Evolutionary conservation across 2,329 filamentous ascomycete genomes (phyloP).

Genomic region (Cordyceps fumosorosea): DNA sequence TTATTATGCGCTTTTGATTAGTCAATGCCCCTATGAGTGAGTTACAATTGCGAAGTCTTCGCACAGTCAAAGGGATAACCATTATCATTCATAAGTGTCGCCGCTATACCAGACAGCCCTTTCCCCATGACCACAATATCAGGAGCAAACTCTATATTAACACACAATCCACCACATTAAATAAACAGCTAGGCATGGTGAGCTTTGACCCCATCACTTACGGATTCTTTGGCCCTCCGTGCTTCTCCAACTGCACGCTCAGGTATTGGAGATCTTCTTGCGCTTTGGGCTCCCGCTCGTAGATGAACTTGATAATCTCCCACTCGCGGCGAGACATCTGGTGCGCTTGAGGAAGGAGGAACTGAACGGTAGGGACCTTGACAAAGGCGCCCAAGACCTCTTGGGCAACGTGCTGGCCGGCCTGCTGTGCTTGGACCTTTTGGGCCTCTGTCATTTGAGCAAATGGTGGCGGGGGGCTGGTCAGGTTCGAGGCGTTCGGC

Average conservation of each 20-base stretch:
- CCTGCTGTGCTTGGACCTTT: constrained; percentile 37
- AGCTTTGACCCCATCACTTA: neutral
- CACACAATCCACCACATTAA: neutral
- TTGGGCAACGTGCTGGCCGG: constrained; percentile 51
- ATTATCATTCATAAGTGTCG: no score
- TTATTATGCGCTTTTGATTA: no score
- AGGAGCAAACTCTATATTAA: neutral
- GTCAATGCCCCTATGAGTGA: no score
- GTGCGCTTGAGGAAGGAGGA: constrained; percentile 62
- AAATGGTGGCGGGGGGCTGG: constrained; percentile 16
- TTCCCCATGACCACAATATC: neutral
- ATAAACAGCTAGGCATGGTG: neutral
- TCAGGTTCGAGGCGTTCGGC: constrained; percentile 11
- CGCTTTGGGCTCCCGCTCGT: constrained; percentile 59
- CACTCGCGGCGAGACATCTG: constrained; percentile 67
- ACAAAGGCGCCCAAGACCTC: constrained; percentile 60
- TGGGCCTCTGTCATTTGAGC: constrained; percentile 25
- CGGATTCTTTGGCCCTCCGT: constrained; percentile 23
- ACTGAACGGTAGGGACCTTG: constrained; percentile 58
- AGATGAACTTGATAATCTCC: constrained; percentile 62
- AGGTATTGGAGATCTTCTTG: constrained; percentile 55
- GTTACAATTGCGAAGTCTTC: no score
- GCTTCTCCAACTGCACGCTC: constrained; percentile 47
- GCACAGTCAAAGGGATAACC: no score
- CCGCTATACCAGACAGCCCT: no score